phyloP scores from a whole-genome alignment of 768 basidiomycete species.

The Grammothele lineata region DNA sequence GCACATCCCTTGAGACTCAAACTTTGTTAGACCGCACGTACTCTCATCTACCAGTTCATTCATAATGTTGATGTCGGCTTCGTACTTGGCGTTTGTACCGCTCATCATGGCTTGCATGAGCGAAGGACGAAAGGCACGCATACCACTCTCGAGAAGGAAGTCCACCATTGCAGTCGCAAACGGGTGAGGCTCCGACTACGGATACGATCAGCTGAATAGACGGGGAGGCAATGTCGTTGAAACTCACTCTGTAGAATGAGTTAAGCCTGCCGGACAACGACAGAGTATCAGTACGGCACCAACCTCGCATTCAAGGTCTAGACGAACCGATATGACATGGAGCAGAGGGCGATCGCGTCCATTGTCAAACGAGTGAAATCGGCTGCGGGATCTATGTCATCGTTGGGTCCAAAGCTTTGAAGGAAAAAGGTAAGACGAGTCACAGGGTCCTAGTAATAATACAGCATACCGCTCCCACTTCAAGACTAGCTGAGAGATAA shows the following conservation, averaged over 20 bases:
- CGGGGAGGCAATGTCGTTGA: too few species aligned
- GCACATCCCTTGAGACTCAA: too few species aligned
- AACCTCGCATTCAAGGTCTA: neutral
- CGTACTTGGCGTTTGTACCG: conserved; percentile 34
- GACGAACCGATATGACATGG: conserved; percentile 37
- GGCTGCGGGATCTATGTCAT: conserved; percentile 37
- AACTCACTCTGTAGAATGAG: conserved; percentile 38
- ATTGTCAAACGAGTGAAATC: conserved; percentile 48
- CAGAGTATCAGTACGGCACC: too few species aligned
- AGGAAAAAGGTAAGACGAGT: too few species aligned
- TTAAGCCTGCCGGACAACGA: conserved; percentile 31
- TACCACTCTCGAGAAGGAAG: conserved; percentile 36
- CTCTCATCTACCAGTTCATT: conserved; percentile 35
- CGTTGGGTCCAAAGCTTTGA: conserved; percentile 37
- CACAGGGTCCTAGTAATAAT: too few species aligned
- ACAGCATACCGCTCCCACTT: conserved; percentile 40
- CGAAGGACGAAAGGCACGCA: conserved; percentile 31
- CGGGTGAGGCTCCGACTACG: conserved; percentile 31
- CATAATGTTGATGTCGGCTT: conserved; percentile 36
- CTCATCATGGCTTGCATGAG: conserved; percentile 33
- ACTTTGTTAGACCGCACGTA: conserved; percentile 19
- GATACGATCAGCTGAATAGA: neutral
- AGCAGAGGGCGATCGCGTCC: conserved; percentile 41
- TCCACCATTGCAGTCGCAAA: conserved; percentile 39
- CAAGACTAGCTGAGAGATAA: conserved; percentile 38